These are phyloP conservation scores for Suillus ampliporus DNA, from an alignment of 768 basidiomycete species.

Conservation along the genomic window DNA sequence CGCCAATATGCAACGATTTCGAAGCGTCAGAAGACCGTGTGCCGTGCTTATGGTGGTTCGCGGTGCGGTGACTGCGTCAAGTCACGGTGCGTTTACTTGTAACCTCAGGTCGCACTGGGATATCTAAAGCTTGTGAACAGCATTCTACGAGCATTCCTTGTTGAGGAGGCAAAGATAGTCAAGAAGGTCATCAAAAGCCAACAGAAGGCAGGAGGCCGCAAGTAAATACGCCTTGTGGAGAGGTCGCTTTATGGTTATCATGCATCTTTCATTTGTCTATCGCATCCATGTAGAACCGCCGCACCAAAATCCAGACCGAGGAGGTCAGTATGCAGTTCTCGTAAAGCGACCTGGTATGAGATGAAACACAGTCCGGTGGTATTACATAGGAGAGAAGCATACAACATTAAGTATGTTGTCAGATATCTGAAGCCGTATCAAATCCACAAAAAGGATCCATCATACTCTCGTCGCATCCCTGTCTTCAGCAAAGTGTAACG, in stretches of 20 bases:
- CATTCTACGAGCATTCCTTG: slow-evolving; percentile 96
- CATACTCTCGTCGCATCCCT: slow-evolving; percentile 45
- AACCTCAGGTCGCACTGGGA: neutral
- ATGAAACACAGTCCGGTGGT: neutral
- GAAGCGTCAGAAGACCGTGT: slow-evolving; percentile 97
- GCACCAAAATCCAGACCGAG: slow-evolving; percentile 17
- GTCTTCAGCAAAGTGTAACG: slow-evolving; percentile 45
- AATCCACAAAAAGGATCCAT: neutral
- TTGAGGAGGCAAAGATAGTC: slow-evolving; percentile 99
- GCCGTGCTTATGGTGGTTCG: slow-evolving; percentile 96
- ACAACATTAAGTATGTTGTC: neutral
- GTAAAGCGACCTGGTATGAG: neutral
- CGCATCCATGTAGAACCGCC: slow-evolving; percentile 29
- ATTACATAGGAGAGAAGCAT: slow-evolving; percentile 2
- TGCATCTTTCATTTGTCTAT: slow-evolving; percentile 19
- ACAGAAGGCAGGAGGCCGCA: slow-evolving; percentile 42
- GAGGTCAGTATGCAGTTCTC: slow-evolving; percentile 14
- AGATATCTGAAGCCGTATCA: neutral
- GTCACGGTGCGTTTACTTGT: slow-evolving; percentile 69
- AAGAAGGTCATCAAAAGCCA: slow-evolving; percentile 99
- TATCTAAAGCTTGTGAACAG: slow-evolving; percentile 46
- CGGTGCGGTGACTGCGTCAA: slow-evolving; percentile 96
- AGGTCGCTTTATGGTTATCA: slow-evolving; percentile 20
- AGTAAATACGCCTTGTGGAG: slow-evolving; percentile 24
- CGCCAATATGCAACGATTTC: slow-evolving; percentile 95